phyloP scores from a whole-genome alignment of 2,329 filamentous ascomycete genomes.

The Pseudogymnoascus sp. region DNA sequence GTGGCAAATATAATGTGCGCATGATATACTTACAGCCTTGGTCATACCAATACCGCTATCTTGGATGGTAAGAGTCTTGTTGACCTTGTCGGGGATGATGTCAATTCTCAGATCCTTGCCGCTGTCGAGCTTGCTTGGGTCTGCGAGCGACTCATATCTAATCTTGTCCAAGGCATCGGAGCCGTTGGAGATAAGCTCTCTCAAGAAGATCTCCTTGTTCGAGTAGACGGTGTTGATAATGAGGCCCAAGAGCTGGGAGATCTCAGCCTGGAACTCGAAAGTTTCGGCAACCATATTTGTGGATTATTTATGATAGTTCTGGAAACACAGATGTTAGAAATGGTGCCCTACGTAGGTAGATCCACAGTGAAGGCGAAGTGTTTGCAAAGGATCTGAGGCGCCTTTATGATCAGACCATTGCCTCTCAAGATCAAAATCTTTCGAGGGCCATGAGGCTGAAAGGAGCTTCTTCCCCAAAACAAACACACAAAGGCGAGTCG shows the following conservation, averaged over 20 bases:
- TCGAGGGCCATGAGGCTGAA: neutral
- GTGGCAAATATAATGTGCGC: constrained; percentile 5
- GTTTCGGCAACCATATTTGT: constrained; percentile 77
- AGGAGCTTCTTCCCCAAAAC: neutral
- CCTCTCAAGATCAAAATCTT: neutral
- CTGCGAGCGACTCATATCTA: constrained; percentile 94
- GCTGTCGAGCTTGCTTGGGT: constrained; percentile 92
- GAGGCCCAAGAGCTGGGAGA: constrained; percentile 98
- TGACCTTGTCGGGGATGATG: constrained; percentile 95
- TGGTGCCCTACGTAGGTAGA: neutral
- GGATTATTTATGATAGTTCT: constrained; percentile 23
- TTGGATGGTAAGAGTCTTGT: constrained; percentile 93
- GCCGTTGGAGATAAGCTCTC: constrained; percentile 96
- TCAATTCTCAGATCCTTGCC: constrained; percentile 98
- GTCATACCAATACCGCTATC: constrained; percentile 99
- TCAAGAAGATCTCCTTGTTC: constrained; percentile 99
- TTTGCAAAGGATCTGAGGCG: neutral
- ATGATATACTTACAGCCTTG: constrained; percentile 76
- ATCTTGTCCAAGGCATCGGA: constrained; percentile 99
- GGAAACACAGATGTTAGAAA: neutral
- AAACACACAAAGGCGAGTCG: neutral
- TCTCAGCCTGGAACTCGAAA: constrained; percentile 99
- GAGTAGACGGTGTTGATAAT: constrained; percentile 99
- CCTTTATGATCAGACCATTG: neutral
- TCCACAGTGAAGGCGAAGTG: neutral